Evolutionary conservation across 441 rosid genomes (phyloP), one percentile per base, ranked within the genome.

Genomic region (Biscutella auriculata): DNA sequence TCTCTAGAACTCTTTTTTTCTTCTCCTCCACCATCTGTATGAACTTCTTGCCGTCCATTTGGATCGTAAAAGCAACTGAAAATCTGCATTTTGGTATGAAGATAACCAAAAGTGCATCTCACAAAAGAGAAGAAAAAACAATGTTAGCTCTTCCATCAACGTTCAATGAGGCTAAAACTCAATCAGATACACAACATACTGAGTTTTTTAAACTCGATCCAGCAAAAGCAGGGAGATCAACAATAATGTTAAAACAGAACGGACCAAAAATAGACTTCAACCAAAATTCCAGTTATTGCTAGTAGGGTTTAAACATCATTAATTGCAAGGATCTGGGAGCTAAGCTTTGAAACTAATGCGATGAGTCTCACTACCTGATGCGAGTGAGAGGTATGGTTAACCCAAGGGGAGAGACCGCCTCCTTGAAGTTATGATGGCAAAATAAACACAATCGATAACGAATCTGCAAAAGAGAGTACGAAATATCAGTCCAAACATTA

Each of bases 31-130:
- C 97, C 88, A 92, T 47, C 71, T 86, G 92, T 54, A 88, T 84
- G 79, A 92, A 92, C 76, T 71, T 92, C 83, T 88, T 92, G 95
- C 81, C 71, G 86, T 92, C 97, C 97, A 88, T 92, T 80, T 74
- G 34, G 50, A 63, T 35, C 39, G 11, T 69, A 73, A 81, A 80
- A 65, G 72, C 77, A 79, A 66, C 74, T 76, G 82, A 84, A 88
- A 30, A 70, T 60, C 98, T 92, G 94, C 95, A 92, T 92, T 77
- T 74, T 73, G 78, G 85, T 76, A 86, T 73, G 95, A 80, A 57
- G 73, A 81, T 75, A 84, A 61, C 79, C 82, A 45, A 75, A 86
- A 83, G 89, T 75, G 52, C 97, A 83, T 92, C 98, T 92, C 98
- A 88, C 77, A 86, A 76, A 86, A 84, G 72, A 94, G 74, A 69